A percentile compares a stretch with the other conserved stretches of the same genome.
These are phyloP conservation scores for Otatea glauca DNA, from an alignment of 176 grass and related monocot genomes.

Conservation along the genomic window DNA sequence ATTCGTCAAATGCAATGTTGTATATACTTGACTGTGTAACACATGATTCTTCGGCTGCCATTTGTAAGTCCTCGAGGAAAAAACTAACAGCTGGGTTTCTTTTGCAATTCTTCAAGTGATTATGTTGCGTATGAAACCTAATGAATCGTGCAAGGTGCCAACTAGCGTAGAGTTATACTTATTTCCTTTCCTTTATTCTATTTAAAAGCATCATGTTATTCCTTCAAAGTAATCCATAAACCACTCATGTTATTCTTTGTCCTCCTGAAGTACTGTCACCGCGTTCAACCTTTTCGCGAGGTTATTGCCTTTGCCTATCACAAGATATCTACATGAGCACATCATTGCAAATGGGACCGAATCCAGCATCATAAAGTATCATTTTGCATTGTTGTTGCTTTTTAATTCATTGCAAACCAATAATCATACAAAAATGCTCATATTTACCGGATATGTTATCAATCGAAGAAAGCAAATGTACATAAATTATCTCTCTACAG, in stretches of 20 bases:
- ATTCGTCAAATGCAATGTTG: slow-evolving; percentile 12
- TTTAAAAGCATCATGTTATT: neutral
- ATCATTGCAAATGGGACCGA: neutral
- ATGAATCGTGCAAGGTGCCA: neutral
- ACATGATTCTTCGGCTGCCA: neutral
- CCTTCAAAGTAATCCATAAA: neutral
- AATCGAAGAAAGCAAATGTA: neutral
- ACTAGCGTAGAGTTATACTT: neutral
- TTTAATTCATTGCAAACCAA: neutral
- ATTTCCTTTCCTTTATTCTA: neutral
- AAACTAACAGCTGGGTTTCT: neutral
- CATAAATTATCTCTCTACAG: neutral
- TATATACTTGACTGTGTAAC: neutral
- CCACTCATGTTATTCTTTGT: neutral
- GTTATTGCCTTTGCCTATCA: neutral
- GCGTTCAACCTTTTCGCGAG: neutral
- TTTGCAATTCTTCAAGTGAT: neutral
- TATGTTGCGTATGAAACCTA: neutral
- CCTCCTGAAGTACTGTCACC: neutral
- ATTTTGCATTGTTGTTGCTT: neutral
- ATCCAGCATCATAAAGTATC: neutral
- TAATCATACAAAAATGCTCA: slow-evolving; percentile 12
- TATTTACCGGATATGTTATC: neutral
- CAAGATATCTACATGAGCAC: neutral
- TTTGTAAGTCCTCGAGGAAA: neutral